Percentiles rank a stretch among this genome's conserved stretches.
Evolutionary conservation across 108 stramenopile species (phyloP).

Genomic region (Cylindrotheca fusiformis): DNA sequence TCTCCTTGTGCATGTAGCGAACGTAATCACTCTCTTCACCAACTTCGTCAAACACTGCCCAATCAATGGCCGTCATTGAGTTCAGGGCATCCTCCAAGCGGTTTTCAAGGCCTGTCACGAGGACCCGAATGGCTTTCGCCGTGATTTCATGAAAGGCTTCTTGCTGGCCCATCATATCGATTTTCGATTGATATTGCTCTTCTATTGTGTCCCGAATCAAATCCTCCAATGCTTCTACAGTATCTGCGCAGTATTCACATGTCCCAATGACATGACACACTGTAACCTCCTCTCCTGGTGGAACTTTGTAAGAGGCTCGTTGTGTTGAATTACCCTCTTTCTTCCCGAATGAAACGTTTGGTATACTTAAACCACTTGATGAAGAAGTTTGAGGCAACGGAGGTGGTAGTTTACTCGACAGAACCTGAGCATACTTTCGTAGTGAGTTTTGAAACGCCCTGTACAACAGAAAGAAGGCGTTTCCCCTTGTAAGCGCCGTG

Average conservation of each 20-base stretch:
- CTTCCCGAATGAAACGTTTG: slow-evolving; percentile 37
- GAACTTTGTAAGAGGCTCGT: slow-evolving; percentile 55
- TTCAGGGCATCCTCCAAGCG: slow-evolving; percentile 76
- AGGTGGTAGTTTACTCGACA: slow-evolving; percentile 74
- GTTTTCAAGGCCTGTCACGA: slow-evolving; percentile 86
- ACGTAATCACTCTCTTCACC: slow-evolving; percentile 95
- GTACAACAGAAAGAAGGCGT: slow-evolving; percentile 91
- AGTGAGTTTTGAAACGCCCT: slow-evolving; percentile 86
- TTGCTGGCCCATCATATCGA: slow-evolving; percentile 85
- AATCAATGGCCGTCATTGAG: slow-evolving; percentile 75
- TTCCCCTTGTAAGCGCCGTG: slow-evolving; percentile 92
- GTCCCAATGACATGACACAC: slow-evolving; percentile 95
- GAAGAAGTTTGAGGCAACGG: slow-evolving; percentile 31
- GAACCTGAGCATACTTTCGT: slow-evolving; percentile 76
- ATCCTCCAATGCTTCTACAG: slow-evolving; percentile 92
- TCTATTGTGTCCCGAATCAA: slow-evolving; percentile 91
- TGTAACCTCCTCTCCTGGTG: slow-evolving; percentile 82
- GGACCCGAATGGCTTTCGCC: slow-evolving; percentile 83
- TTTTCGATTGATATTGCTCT: slow-evolving; percentile 66
- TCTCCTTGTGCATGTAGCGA: slow-evolving; percentile 75
- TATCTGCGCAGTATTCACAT: slow-evolving; percentile 97
- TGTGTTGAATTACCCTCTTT: slow-evolving; percentile 32
- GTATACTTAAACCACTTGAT: slow-evolving; percentile 37
- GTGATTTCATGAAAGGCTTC: slow-evolving; percentile 92
- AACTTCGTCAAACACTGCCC: slow-evolving; percentile 81